Evolutionary conservation across 2,329 filamentous ascomycete genomes (phyloP).

Genomic region (Arthrobotrys musiformis): DNA sequence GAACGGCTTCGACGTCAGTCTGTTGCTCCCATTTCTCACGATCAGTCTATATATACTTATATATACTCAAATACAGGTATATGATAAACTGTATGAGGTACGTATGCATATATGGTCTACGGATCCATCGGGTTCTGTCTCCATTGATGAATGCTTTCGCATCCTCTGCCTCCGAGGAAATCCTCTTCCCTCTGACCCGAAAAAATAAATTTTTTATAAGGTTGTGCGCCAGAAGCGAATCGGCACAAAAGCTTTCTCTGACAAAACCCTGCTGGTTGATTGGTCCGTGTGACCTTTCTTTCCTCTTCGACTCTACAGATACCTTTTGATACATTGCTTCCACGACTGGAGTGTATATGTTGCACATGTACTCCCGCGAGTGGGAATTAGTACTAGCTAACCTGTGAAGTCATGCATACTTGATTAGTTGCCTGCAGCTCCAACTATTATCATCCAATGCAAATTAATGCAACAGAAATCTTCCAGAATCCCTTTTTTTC

Average conservation of each 20-base stretch:
- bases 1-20: conserved; percentile 8
- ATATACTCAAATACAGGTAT: too few species aligned
- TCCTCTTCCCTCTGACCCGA: neutral
- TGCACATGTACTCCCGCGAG: too few species aligned
- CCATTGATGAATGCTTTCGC: neutral
- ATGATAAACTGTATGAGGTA: too few species aligned
- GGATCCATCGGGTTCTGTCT: conserved; percentile 23
- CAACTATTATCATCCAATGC: too few species aligned
- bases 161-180: conserved; percentile 6
- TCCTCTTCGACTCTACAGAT: too few species aligned
- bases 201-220: conserved; percentile 10
- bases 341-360: too few species aligned
- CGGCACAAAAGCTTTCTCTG: conserved; percentile 2
- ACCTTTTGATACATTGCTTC: too few species aligned
- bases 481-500: conserved; percentile 2
- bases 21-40: too few species aligned
- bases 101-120: too few species aligned
- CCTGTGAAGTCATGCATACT: too few species aligned
- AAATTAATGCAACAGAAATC: neutral
- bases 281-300: conserved; percentile 29
- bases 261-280: conserved; percentile 30
- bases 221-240: neutral
- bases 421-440: too few species aligned
- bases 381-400: too few species aligned
- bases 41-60: neutral